Evolutionary conservation across 129 eudicot genomes (phyloP).

Genomic region (Ambrosia trifida): DNA sequence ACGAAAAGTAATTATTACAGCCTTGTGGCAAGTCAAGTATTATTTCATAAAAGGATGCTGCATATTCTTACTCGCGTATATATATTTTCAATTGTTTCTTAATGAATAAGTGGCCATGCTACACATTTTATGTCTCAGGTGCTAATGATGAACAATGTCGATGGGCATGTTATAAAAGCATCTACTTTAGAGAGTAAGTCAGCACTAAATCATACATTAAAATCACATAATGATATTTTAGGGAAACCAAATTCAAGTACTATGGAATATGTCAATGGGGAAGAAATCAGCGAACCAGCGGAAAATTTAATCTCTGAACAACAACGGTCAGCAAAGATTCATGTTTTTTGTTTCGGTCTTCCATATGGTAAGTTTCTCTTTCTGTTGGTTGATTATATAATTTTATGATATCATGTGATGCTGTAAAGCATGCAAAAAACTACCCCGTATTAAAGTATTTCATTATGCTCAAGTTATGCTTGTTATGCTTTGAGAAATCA

Average conservation of each 20-base stretch:
- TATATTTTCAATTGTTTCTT: not conserved
- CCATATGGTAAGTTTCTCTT: conserved; percentile 25
- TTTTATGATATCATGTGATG: not conserved
- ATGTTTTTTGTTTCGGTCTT: conserved; percentile 45
- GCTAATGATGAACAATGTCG: conserved; percentile 40
- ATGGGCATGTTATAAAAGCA: conserved; percentile 45
- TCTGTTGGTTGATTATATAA: not conserved
- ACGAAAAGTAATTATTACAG: not conserved
- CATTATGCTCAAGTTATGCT: not conserved
- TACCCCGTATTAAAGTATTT: not conserved
- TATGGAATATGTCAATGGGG: conserved; percentile 41
- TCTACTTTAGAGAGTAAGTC: conserved; percentile 42
- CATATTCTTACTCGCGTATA: not conserved
- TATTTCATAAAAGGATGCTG: not conserved
- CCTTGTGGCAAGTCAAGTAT: not conserved
- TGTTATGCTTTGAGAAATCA: not conserved
- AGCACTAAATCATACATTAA: conserved; percentile 34
- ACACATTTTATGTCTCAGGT: conserved; percentile 40
- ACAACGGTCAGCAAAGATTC: conserved; percentile 75
- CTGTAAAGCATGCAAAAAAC: not conserved
- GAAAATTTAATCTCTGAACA: conserved; percentile 37
- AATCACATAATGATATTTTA: conserved; percentile 42
- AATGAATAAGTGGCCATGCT: not conserved
- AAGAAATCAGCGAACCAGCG: conserved; percentile 38
- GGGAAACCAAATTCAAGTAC: conserved; percentile 33